These are phyloP conservation scores for Chaetomiaceae sp. DNA, from an alignment of 2,329 filamentous ascomycete genomes.

Conservation along the genomic window DNA sequence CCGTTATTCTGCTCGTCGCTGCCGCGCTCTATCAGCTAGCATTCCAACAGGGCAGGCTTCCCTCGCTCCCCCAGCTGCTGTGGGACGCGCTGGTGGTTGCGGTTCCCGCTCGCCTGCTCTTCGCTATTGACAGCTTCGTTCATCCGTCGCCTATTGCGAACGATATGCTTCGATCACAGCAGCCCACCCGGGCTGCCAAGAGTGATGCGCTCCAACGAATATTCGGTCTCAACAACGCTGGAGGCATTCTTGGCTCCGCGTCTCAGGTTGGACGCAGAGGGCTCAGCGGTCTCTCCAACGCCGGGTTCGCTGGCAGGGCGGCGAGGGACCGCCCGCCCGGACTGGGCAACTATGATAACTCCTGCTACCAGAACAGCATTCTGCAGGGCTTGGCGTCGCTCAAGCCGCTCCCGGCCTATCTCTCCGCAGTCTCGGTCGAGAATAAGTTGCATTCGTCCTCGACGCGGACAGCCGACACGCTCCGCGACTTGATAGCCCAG, in stretches of 20 bases:
- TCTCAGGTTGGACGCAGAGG: slow-evolving; percentile 53
- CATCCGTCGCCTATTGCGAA: slow-evolving; percentile 39
- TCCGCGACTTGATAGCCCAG: slow-evolving; percentile 61
- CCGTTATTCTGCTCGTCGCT: slow-evolving; percentile 30
- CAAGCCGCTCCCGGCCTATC: slow-evolving; percentile 60
- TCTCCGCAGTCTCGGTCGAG: slow-evolving; percentile 42
- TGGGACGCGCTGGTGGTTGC: slow-evolving; percentile 57
- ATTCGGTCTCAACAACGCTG: slow-evolving; percentile 49
- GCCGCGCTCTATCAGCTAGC: slow-evolving; percentile 33
- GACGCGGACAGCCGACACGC: slow-evolving; percentile 36
- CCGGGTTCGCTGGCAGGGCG: slow-evolving; percentile 31
- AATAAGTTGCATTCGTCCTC: slow-evolving; percentile 23
- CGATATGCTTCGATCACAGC: slow-evolving; percentile 32
- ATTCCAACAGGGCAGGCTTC: slow-evolving; percentile 25
- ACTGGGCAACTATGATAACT: slow-evolving; percentile 87
- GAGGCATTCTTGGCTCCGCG: slow-evolving; percentile 50
- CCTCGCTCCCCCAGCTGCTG: slow-evolving; percentile 40
- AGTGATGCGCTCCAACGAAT: slow-evolving; percentile 59
- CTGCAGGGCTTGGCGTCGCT: slow-evolving; percentile 79
- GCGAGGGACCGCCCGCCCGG: slow-evolving; percentile 51
- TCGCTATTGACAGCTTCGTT: slow-evolving; percentile 51
- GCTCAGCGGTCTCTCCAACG: slow-evolving; percentile 46
- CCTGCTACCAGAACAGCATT: slow-evolving; percentile 96
- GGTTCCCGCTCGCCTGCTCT: slow-evolving; percentile 51
- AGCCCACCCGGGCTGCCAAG: slow-evolving; percentile 49